Evolutionary conservation across 352 stramenopile species (phyloP).

Genomic region (Phytopythium ostracodes): DNA sequence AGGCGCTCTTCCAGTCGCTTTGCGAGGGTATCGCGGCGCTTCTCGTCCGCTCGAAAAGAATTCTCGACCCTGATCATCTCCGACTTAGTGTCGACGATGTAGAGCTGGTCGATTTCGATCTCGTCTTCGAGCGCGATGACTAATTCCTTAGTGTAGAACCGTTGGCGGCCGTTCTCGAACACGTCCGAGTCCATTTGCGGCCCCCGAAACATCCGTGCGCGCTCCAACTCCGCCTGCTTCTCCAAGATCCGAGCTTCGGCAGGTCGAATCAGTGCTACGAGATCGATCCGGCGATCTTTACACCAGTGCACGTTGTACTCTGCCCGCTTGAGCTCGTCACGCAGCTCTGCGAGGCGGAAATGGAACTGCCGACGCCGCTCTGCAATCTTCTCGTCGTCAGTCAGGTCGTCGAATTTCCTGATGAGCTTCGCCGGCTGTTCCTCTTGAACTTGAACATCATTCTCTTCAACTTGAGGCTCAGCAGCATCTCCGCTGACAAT

Average conservation of each 20-base stretch:
- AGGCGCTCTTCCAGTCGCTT: constrained; percentile 35
- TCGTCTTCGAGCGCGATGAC: constrained; percentile 73
- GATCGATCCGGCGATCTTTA: constrained; percentile 56
- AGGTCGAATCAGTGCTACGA: constrained; percentile 63
- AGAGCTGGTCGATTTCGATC: constrained; percentile 82
- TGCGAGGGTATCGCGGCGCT: constrained; percentile 24
- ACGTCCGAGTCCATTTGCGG: constrained; percentile 81
- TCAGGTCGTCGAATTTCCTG: constrained; percentile 48
- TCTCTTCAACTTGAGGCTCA: background rate
- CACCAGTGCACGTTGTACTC: constrained; percentile 83
- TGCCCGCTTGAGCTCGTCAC: constrained; percentile 42
- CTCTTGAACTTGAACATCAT: constrained; percentile 4
- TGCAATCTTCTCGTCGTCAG: constrained; percentile 37
- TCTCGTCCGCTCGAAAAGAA: constrained; percentile 57
- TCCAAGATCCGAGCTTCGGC: constrained; percentile 66
- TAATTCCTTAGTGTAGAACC: constrained; percentile 77
- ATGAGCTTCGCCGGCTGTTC: constrained; percentile 1
- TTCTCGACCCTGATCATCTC: constrained; percentile 73
- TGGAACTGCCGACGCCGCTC: constrained; percentile 72
- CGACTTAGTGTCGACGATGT: constrained; percentile 74
- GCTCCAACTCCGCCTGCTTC: constrained; percentile 77
- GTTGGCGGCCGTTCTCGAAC: constrained; percentile 60
- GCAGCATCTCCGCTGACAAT: constrained; percentile 29
- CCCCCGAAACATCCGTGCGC: constrained; percentile 58
- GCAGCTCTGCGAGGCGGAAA: constrained; percentile 64